Conservation (phyloP, 2,329 filamentous ascomycete species). For the Talaromyces amestolkiae region DNA sequence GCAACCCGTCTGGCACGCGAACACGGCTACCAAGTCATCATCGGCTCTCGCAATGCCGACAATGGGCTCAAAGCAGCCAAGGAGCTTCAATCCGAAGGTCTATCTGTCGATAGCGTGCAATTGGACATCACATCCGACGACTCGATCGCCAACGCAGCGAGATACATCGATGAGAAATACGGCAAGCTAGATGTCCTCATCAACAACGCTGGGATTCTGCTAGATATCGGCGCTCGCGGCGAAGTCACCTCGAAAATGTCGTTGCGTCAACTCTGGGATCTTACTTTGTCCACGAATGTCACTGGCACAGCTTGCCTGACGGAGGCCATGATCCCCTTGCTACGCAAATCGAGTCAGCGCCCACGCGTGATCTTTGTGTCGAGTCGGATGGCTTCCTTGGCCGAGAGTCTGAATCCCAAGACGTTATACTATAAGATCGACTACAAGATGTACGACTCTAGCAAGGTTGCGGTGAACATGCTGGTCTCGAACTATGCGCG, state of each 20-base stretch:
- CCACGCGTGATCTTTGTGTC: conserved; percentile 34
- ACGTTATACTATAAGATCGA: conserved; percentile 30
- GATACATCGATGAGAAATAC: conserved; percentile 19
- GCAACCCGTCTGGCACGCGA: conserved; percentile 15
- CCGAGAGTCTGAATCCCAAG: conserved; percentile 27
- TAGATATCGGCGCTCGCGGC: not conserved
- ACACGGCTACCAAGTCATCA: conserved; percentile 18
- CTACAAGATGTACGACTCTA: conserved; percentile 38
- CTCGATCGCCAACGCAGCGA: conserved; percentile 28
- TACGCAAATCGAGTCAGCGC: conserved; percentile 23
- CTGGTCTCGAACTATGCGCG: conserved; percentile 23
- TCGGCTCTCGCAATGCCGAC: conserved; percentile 18
- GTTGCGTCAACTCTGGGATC: conserved; percentile 27
- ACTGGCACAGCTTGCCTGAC: conserved; percentile 35
- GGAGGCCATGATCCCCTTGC: conserved; percentile 32
- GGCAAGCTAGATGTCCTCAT: conserved; percentile 30
- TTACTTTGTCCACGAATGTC: conserved; percentile 32
- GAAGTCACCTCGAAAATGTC: not conserved
- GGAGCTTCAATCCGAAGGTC: conserved; percentile 9
- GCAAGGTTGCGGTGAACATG: conserved; percentile 46
- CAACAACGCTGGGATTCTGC: conserved; percentile 26
- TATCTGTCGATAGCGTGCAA: conserved; percentile 14
- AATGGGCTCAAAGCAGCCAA: conserved; percentile 12
- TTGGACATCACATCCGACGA: conserved; percentile 34
- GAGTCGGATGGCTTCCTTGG: conserved; percentile 32